A percentile compares a stretch with the other conserved stretches of the same genome.
Evolutionary conservation across 345 rosid species (phyloP).

Genomic region (Linum lewisii): DNA sequence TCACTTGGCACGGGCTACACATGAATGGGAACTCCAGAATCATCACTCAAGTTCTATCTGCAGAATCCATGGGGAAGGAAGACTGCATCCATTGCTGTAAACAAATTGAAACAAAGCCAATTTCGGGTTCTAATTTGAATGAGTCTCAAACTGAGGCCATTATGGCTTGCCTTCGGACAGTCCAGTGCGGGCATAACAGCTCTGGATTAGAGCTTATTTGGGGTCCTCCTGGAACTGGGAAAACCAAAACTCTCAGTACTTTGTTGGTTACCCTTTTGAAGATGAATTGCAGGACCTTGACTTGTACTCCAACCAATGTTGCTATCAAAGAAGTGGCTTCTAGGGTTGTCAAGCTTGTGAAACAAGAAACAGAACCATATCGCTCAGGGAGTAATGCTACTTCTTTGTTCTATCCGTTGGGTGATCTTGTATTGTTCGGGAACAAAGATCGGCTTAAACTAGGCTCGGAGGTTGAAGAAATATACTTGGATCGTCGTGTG

Average conservation of each 20-base stretch:
- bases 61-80: conserved; percentile 10
- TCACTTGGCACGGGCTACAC: background rate
- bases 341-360: conserved; percentile 18
- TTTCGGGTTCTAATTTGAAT: background rate
- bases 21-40: background rate
- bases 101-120: background rate
- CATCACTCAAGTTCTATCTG: conserved; percentile 4
- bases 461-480: conserved; percentile 11
- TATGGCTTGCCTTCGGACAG: conserved; percentile 7
- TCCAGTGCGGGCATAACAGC: conserved; percentile 4
- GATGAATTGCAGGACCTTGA: conserved; percentile 16
- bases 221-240: conserved; percentile 49
- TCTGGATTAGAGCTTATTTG: conserved; percentile 13
- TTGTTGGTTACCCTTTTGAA: conserved; percentile 12
- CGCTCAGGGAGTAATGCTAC: too few species aligned
- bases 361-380: background rate
- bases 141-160: conserved; percentile 18
- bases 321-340: conserved; percentile 22
- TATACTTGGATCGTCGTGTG: conserved; percentile 21
- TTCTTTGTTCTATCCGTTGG: too few species aligned
- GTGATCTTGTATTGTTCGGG: conserved; percentile 22
- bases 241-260: conserved; percentile 25
- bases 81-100: background rate
- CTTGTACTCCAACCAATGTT: conserved; percentile 33
- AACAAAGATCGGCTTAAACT: conserved; percentile 9